Conservation (phyloP, 2,329 filamentous ascomycete species). For the Claviceps paspali region DNA sequence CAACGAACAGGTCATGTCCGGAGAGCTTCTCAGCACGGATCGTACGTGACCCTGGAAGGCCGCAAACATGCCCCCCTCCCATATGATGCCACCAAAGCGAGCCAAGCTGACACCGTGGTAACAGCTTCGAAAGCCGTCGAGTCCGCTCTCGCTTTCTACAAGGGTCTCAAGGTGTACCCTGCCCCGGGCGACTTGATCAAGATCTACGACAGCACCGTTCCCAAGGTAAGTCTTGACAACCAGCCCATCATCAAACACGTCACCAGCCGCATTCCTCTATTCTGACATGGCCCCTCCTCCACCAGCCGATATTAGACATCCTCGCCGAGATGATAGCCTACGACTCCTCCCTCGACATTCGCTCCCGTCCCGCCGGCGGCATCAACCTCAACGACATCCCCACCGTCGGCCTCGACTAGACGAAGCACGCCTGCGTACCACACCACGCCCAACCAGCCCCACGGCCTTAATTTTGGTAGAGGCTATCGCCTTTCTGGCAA, state of each 20-base stretch:
- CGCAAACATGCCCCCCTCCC: too few relatives aligned
- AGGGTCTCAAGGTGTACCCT: conserved; percentile 96
- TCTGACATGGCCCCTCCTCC: background rate
- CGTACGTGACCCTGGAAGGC: conserved; percentile 45
- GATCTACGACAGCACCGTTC: conserved; percentile 97
- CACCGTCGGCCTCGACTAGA: conserved; percentile 39
- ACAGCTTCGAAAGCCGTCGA: conserved; percentile 57
- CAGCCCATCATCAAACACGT: background rate
- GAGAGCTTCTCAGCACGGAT: conserved; percentile 69
- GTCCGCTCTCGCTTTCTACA: conserved; percentile 91
- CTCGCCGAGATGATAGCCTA: conserved; percentile 96
- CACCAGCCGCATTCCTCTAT: background rate
- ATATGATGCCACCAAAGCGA: too few relatives aligned
- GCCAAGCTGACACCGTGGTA: background rate
- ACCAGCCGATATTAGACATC: conserved; percentile 81
- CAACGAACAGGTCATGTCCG: conserved; percentile 83
- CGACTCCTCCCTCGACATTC: conserved; percentile 58
- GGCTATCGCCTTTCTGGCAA: too few relatives aligned
- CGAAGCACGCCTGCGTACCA: background rate
- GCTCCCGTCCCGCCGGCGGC: conserved; percentile 20
- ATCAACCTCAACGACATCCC: conserved; percentile 33
- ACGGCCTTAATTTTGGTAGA: background rate
- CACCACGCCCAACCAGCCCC: background rate
- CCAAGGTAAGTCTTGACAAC: conserved; percentile 48
- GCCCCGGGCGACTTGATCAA: conserved; percentile 81